Evolutionary conservation across 805 yeast genomes (phyloP).

Genomic region (Kuraishia capsulata): DNA sequence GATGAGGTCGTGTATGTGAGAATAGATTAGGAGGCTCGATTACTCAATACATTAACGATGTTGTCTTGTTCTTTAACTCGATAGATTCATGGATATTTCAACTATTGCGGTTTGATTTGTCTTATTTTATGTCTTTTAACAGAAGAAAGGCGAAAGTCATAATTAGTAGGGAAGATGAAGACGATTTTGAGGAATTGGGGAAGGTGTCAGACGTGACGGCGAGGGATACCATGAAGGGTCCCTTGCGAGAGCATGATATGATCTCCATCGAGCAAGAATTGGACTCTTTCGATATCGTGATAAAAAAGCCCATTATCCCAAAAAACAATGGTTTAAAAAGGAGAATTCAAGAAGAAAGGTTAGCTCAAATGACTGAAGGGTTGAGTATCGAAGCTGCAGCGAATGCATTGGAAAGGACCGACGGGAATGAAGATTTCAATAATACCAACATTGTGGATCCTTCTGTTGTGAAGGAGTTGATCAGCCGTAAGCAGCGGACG

Average conservation of each 20-base stretch:
- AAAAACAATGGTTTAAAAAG: neutral
- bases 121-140: conserved; percentile 1
- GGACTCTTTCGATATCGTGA: conserved; percentile 1
- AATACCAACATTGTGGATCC: conserved; percentile 11
- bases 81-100: too few relatives aligned
- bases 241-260: too few relatives aligned
- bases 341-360: conserved; percentile 2
- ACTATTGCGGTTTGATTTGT: too few relatives aligned
- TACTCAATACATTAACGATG: too few relatives aligned
- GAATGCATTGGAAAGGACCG: neutral
- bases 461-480: conserved; percentile 10
- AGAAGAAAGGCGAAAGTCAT: neutral
- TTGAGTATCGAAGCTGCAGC: neutral
- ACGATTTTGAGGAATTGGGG: neutral
- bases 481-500: conserved; percentile 12
- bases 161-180: conserved; percentile 5
- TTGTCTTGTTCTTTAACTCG: too few relatives aligned
- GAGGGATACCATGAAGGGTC: neutral
- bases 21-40: too few relatives aligned
- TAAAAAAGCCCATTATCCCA: neutral
- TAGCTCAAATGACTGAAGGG: neutral
- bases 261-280: neutral
- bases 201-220: conserved; percentile 4
- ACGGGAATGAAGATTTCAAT: too few relatives aligned
- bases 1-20: too few relatives aligned